Evolutionary conservation across 306 rosid species (phyloP).

Genomic region (Lathyrus oleraceus): DNA sequence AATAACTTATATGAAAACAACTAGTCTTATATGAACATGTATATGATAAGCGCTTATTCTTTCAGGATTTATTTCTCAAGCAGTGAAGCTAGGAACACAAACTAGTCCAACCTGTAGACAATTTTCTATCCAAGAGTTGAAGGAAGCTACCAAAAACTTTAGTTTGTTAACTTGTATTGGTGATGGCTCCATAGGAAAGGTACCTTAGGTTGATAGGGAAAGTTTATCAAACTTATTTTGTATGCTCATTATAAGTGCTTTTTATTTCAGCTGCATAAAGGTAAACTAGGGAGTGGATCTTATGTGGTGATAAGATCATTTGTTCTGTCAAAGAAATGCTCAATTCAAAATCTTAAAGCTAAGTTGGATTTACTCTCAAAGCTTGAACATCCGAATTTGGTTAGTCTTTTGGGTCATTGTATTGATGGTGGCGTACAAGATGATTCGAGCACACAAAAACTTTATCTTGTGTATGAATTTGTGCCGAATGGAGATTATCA

Average conservation of each 20-base stretch:
- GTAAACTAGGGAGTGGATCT: constrained; percentile 67
- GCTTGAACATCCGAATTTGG: constrained; percentile 91
- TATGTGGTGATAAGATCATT: constrained; percentile 59
- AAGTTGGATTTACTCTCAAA: constrained; percentile 75
- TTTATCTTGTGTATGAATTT: constrained; percentile 71
- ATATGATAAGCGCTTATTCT: neutral
- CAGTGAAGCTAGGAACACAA: constrained; percentile 66
- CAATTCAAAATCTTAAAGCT: constrained; percentile 66
- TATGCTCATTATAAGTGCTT: too few relatives aligned
- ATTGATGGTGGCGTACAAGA: constrained; percentile 61
- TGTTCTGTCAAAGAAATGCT: constrained; percentile 59
- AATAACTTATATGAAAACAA: too few relatives aligned
- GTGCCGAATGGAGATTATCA: constrained; percentile 63
- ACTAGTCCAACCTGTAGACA: constrained; percentile 48
- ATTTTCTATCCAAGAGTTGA: constrained; percentile 72
- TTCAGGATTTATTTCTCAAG: constrained; percentile 72
- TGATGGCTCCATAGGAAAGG: constrained; percentile 86
- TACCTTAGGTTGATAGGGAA: constrained; percentile 31
- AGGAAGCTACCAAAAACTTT: constrained; percentile 69
- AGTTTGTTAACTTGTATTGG: constrained; percentile 58
- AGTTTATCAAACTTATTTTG: too few relatives aligned
- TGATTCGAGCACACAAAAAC: constrained; percentile 50
- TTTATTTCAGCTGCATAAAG: constrained; percentile 66
- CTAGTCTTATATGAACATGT: too few relatives aligned
- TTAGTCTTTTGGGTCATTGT: constrained; percentile 79